Evolutionary conservation across 73 alveolate genomes (phyloP), one percentile per base, ranked within the genome.

Genomic region (Symbiodinium pilosum): DNA sequence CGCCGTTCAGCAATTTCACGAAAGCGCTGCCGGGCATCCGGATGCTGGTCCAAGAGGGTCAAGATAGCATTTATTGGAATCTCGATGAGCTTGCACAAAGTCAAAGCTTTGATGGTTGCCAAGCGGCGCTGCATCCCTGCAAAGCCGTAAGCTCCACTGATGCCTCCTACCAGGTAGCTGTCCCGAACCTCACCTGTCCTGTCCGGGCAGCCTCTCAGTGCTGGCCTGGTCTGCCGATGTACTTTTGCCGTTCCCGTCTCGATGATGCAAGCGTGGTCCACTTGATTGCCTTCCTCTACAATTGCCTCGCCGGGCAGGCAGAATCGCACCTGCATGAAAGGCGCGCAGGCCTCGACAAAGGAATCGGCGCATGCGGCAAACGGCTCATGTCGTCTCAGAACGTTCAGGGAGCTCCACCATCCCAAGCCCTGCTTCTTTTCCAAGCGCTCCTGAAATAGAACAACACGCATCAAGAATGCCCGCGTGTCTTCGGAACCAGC

Each of bases 1-100:
- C 96, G 36, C 88, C 77, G 40, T 51, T 91, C 96, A 14, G 96
- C 96, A 38, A 91, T 91, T 68, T 91, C 96, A 36, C 96, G 96
- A 52, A 91, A 91, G 34, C 41, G 30, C 16, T 73, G 43, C 44
- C 85, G 20, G 43, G 85, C 43, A 34, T 88, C 95, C 20, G 86
- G 86, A 64, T 88, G 75, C 75, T 64, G 69, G 42, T 88, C 95
- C 42, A 88, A 77, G 88, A 91, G 18, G 0, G 88, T 43, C 77
- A 91, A 16, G 32, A 91, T 91, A 7, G 88, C 96, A 1, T 16
- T 32, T 51, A 91, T 71, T 3, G 43, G 32, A 77, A 91, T 42
- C 68, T 91, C 96, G 81, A 91, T 68, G 21, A 91, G 30, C 88
- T 81, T 38, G 88, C 88, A 91, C 16, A 91, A 32, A 18, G 77